Base-by-base conservation (phyloP, 305 asterid species). In the Fraxinus platypoda region DNA sequence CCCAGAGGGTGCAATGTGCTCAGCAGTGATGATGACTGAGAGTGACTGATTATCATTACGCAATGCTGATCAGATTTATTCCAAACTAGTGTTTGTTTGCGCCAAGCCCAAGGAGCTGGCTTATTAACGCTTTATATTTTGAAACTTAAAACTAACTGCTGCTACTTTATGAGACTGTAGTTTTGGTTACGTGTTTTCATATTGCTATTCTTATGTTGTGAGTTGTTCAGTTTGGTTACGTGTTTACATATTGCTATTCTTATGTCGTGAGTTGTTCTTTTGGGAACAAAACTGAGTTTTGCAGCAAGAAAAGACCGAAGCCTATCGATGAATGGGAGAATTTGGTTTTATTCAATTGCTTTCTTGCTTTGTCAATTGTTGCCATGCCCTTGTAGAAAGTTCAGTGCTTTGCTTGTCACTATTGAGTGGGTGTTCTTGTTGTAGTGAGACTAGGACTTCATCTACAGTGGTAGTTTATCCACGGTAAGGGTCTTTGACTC, bases 1-100 rank as follows among this genome's bases (percentile, higher is more conserved):
- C 74, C 35, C 74, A 66, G 74, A 66, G 74, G 74, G 74, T 66
- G 35, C 74, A 66, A 26, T 66, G 74, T 66, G 74, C 75, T 30
- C 75, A 70, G 43, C 75, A 70, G 75, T 70, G 41, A 70, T 70
- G 75, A 70, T 15, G 41, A 4, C 38, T 30, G 75, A 70, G 75
- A 13, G 74, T 26, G 74, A 25, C 74, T 28, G n/a, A 25, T 28
- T 66, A 66, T 66, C 75, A 28, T 31, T 28, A 70, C 75, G 2
- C 0, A 13, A 68, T 1, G 38, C 74, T 6, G 35, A 28, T 68
- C 38, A 4, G 35, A 68, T 68, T 68, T 30, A 17, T 19, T 68
- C 37, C 8, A 68, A 68, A 68, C 74, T 15, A 13, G 11, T 70
- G 21, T 70, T 1, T 13, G 75, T 28, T 13, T 30, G 41, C 21